A percentile compares a stretch with the other conserved stretches of the same genome.
Evolutionary conservation across 192 early-diverging fungal species (phyloP).

Genomic region (Coemansia sp.): DNA sequence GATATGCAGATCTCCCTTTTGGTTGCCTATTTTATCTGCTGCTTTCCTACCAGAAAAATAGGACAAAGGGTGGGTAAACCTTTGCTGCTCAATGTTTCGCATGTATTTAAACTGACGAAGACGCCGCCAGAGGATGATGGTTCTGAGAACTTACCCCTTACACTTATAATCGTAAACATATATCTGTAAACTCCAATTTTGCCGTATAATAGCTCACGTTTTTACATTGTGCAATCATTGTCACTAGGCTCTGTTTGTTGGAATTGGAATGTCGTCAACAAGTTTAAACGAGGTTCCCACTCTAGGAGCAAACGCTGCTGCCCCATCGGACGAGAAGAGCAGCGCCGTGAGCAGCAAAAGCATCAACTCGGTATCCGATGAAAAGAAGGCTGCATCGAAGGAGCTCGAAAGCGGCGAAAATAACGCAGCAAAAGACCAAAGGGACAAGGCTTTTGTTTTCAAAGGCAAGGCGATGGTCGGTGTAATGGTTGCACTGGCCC

Average conservation of each 20-base stretch:
- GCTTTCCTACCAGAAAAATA: too few relatives aligned
- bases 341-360: conserved; percentile 2
- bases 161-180: background rate
- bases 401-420: conserved; percentile 18
- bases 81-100: background rate
- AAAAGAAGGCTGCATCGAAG: conserved; percentile 5
- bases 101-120: background rate
- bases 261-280: background rate
- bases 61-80: background rate
- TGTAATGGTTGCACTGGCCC: conserved; percentile 40
- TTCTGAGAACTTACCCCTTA: background rate
- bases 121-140: background rate
- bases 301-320: background rate
- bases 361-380: background rate
- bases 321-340: background rate
- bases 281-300: conserved; percentile 8
- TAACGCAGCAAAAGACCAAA: background rate
- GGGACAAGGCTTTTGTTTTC: conserved; percentile 15
- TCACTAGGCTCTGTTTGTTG: background rate
- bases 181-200: background rate
- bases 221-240: background rate
- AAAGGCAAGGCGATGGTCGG: conserved; percentile 43
- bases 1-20: background rate
- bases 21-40: background rate
- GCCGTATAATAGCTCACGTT: background rate